Evolutionary conservation across 163 green algal species (phyloP).

Genomic region (Volvox carteri): DNA sequence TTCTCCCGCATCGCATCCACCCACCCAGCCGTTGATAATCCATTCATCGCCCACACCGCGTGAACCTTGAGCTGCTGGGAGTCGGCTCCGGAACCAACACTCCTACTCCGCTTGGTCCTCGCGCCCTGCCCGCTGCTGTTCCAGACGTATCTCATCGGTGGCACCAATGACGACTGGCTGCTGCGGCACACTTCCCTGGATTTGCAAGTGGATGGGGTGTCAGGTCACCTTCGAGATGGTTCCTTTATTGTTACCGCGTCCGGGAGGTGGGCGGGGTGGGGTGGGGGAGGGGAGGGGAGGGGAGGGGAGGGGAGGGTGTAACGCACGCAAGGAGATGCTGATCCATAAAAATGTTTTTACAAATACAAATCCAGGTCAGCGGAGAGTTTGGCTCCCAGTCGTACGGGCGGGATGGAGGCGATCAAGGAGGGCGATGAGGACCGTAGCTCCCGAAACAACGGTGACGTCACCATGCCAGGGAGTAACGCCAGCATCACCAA

Average conservation of each 20-base stretch:
- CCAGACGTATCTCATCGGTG: slow-evolving; percentile 55
- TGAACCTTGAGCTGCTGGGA: too few species aligned
- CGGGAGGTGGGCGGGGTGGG: neutral
- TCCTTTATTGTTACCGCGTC: slow-evolving; percentile 44
- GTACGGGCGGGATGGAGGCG: slow-evolving; percentile 10
- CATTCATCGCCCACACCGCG: too few species aligned
- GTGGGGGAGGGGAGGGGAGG: neutral
- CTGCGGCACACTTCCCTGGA: slow-evolving; percentile 37
- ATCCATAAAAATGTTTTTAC: too few species aligned
- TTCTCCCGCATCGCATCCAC: too few species aligned
- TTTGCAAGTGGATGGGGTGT: neutral
- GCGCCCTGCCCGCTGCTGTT: neutral
- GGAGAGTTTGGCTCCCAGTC: slow-evolving; percentile 6
- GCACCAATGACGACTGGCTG: slow-evolving; percentile 51
- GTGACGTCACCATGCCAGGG: neutral
- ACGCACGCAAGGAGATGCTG: too few species aligned
- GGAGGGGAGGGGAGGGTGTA: neutral
- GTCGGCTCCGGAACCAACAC: too few species aligned
- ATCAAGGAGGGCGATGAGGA: slow-evolving; percentile 51
- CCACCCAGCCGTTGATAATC: too few species aligned
- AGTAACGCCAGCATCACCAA: neutral
- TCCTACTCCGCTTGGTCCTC: too few species aligned
- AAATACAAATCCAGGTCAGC: slow-evolving; percentile 1
- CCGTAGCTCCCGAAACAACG: neutral
- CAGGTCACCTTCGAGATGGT: neutral